These are phyloP conservation scores for Taxillus chinensis DNA, from an alignment of 164 flowering plant species.

Conservation along the genomic window DNA sequence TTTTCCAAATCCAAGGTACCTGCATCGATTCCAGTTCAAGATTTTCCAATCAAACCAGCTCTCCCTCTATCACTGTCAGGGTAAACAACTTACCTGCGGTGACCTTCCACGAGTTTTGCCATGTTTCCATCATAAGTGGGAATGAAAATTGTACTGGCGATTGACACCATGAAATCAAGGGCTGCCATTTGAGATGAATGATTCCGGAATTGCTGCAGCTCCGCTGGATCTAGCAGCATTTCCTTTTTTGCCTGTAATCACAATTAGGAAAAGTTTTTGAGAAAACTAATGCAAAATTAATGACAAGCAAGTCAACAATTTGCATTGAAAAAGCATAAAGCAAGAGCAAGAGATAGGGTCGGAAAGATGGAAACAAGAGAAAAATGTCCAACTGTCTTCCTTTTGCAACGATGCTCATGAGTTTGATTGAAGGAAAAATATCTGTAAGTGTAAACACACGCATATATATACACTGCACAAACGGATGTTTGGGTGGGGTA, in stretches of 20 bases:
- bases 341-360: too few species aligned
- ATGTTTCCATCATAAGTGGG: conserved; percentile 98
- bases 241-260: conserved; percentile 76
- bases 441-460: too few species aligned
- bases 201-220: conserved; percentile 63
- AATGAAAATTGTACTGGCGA: conserved; percentile 72
- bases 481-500: too few species aligned
- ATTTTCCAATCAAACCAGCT: background rate
- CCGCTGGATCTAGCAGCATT: conserved; percentile 58
- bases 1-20: conserved; percentile 77
- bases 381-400: too few species aligned
- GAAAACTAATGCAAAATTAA: background rate
- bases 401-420: too few species aligned
- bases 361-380: too few species aligned
- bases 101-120: conserved; percentile 98
- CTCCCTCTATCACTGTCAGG: background rate
- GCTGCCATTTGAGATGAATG: conserved; percentile 99
- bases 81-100: conserved; percentile 58
- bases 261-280: background rate
- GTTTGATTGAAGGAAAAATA: too few species aligned
- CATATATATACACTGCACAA: too few species aligned
- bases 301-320: background rate
- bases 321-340: too few species aligned
- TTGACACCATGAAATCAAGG: conserved; percentile 82
- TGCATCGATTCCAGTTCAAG: conserved; percentile 17